phyloP scores from a whole-genome alignment of 2,329 filamentous ascomycete genomes.

The Cadophora luteo-olivacea region DNA sequence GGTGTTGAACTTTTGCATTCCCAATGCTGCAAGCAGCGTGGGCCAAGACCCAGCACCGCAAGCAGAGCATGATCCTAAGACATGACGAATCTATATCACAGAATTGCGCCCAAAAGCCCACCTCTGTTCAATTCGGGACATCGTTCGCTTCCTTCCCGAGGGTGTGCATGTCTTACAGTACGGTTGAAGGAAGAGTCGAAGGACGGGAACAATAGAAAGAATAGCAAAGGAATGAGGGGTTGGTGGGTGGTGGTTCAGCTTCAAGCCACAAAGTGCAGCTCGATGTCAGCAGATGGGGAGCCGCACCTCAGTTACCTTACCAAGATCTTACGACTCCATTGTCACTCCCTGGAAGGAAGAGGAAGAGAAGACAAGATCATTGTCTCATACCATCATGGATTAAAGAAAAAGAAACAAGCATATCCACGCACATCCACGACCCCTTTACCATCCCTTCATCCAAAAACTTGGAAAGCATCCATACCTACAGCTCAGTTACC shows the following conservation, averaged over 20 bases:
- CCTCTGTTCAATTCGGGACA: background rate
- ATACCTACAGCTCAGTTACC: background rate
- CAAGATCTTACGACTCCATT: background rate
- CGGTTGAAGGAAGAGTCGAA: background rate
- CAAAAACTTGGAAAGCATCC: background rate
- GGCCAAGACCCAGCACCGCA: background rate
- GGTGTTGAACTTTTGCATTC: background rate
- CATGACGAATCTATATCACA: constrained; percentile 7
- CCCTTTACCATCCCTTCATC: background rate
- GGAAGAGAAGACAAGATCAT: background rate
- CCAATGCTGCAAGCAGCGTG: background rate
- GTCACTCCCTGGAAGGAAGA: background rate
- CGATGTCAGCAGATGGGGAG: background rate
- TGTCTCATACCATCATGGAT: background rate
- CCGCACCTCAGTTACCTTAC: background rate
- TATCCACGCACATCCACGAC: background rate
- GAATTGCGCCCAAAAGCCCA: background rate
- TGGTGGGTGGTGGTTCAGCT: background rate
- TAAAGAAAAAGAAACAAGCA: background rate
- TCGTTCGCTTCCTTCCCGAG: background rate
- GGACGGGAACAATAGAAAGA: background rate
- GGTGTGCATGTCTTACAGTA: background rate
- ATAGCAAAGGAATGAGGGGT: background rate
- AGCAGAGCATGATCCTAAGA: background rate
- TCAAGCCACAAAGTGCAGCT: background rate